These are phyloP conservation scores for Cinchona pubescens DNA, from an alignment of 257 asterid genomes.

Conservation along the genomic window DNA sequence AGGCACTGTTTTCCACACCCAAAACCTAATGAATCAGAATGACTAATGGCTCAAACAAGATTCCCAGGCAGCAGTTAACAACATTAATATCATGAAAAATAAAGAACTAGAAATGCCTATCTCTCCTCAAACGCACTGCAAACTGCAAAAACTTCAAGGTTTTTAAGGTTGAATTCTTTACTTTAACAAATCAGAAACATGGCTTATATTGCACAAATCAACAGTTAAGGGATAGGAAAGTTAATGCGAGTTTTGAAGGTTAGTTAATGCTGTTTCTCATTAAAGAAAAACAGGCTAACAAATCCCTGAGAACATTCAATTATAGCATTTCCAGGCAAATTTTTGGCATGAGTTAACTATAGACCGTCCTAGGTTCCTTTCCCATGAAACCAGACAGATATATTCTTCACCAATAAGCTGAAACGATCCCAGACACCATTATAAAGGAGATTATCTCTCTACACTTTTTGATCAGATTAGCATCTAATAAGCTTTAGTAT, in stretches of 20 bases:
- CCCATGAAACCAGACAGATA: too few species aligned
- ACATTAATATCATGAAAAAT: not conserved
- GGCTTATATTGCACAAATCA: not conserved
- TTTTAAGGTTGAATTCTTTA: too few species aligned
- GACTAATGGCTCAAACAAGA: not conserved
- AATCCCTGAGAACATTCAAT: too few species aligned
- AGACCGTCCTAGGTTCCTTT: too few species aligned
- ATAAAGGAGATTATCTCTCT: too few species aligned
- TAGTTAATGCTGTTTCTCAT: not conserved
- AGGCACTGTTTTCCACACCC: not conserved
- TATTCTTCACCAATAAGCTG: too few species aligned
- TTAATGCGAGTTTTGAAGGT: not conserved
- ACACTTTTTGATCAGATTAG: too few species aligned
- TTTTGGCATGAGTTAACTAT: too few species aligned
- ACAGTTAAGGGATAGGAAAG: not conserved
- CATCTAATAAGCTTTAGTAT: too few species aligned
- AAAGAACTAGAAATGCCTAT: not conserved
- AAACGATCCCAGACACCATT: too few species aligned
- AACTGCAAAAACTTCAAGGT: not conserved
- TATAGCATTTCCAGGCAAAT: too few species aligned
- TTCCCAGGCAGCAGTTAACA: not conserved
- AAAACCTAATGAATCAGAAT: not conserved
- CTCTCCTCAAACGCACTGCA: not conserved
- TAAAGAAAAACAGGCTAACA: not conserved
- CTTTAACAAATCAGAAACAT: too few species aligned